Conservation (phyloP, 225 moss, liverwort and hornwort genomes). For the Polytrichum commune region DNA sequence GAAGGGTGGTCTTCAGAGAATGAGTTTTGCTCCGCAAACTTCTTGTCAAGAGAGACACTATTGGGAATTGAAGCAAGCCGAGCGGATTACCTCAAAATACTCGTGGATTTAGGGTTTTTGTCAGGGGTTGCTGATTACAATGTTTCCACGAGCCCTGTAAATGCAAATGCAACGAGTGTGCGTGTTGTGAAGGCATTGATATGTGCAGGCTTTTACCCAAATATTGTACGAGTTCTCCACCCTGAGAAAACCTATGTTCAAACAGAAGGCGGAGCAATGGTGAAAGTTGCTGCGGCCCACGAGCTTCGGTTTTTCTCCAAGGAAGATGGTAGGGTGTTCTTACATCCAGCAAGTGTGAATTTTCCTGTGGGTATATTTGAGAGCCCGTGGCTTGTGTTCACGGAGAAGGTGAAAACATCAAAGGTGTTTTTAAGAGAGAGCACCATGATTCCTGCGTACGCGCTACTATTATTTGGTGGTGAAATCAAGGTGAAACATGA, state of each 20-base stretch:
- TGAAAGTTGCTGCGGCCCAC: constrained; percentile 63
- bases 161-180: constrained; percentile 48
- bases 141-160: constrained; percentile 17
- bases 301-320: constrained; percentile 80
- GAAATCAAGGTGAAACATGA: constrained; percentile 76
- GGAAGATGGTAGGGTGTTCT: constrained; percentile 70
- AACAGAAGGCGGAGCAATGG: constrained; percentile 71
- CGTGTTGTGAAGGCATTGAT: constrained; percentile 80
- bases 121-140: constrained; percentile 25
- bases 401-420: constrained; percentile 73
- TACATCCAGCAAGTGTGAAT: constrained; percentile 71
- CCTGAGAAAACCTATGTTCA: constrained; percentile 76
- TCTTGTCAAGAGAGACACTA: constrained; percentile 63
- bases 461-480: constrained; percentile 69
- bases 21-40: constrained; percentile 50
- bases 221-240: constrained; percentile 68
- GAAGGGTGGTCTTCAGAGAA: constrained; percentile 61
- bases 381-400: constrained; percentile 76
- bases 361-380: constrained; percentile 63
- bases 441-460: constrained; percentile 76
- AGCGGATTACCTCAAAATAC: constrained; percentile 56
- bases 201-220: constrained; percentile 82
- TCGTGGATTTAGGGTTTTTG: constrained; percentile 70
- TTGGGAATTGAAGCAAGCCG: constrained; percentile 73
- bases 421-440: constrained; percentile 74